Evolutionary conservation across 768 basidiomycete species (phyloP).

Genomic region (Mrakia frigida): DNA sequence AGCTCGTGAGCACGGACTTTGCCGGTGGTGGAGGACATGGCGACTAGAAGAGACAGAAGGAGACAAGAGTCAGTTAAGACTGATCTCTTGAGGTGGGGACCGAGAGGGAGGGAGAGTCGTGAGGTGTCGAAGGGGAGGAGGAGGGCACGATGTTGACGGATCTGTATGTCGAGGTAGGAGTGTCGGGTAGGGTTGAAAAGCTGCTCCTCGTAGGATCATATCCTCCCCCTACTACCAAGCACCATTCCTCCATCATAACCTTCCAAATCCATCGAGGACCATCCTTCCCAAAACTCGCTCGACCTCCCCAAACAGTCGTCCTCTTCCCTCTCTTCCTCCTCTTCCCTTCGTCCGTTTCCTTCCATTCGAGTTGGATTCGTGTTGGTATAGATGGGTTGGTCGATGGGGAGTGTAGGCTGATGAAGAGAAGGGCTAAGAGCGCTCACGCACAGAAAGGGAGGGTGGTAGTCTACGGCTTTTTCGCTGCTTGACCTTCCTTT

Average conservation of each 20-base stretch:
- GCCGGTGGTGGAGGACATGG: constrained; percentile 47
- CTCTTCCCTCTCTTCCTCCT: background rate
- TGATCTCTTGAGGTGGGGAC: background rate
- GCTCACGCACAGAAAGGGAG: too few relatives aligned
- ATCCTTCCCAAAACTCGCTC: background rate
- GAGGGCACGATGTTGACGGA: background rate
- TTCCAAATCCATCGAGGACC: background rate
- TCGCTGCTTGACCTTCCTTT: too few relatives aligned
- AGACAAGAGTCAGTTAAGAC: background rate
- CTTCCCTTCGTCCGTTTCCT: background rate
- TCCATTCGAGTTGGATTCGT: background rate
- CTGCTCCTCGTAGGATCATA: background rate
- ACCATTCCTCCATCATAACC: background rate
- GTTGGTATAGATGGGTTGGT: too few relatives aligned
- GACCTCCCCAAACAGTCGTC: background rate
- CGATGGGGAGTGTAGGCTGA: too few relatives aligned
- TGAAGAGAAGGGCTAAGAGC: too few relatives aligned
- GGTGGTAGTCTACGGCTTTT: too few relatives aligned
- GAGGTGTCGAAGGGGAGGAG: background rate
- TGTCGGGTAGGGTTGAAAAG: background rate
- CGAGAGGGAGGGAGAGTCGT: background rate
- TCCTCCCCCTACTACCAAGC: background rate
- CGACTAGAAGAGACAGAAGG: constrained; percentile 5
- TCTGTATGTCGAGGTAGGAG: too few relatives aligned
- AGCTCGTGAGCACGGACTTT: constrained; percentile 96